Conservation (phyloP, 768 basidiomycete species). For the Sporobolomyces pararoseus region DNA sequence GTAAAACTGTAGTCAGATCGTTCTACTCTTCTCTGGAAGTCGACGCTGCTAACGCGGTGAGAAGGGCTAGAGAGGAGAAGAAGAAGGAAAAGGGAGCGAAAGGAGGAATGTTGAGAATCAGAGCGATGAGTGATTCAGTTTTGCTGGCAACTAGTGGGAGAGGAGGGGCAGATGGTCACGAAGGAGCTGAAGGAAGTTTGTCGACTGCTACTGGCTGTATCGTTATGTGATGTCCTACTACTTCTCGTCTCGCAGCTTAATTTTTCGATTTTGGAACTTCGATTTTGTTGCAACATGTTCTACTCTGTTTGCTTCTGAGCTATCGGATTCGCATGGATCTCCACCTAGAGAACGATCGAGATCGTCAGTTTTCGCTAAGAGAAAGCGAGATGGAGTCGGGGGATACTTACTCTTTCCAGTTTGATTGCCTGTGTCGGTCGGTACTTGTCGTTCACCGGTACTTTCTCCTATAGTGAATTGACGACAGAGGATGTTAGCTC, state of each 20-base stretch:
- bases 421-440: constrained; percentile 80
- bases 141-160: neutral
- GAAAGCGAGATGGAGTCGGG: neutral
- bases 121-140: constrained; percentile 2
- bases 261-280: neutral
- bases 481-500: neutral
- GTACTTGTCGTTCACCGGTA: constrained; percentile 86
- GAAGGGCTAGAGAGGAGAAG: neutral
- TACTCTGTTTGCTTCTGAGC: constrained; percentile 57
- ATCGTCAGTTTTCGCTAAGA: neutral
- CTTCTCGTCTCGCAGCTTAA: neutral
- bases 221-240: neutral
- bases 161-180: neutral
- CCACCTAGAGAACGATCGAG: constrained; percentile 46
- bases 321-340: constrained; percentile 91
- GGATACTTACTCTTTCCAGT: constrained; percentile 64
- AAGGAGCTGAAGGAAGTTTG: neutral
- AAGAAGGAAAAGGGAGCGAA: neutral
- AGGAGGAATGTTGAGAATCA: neutral
- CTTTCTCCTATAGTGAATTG: constrained; percentile 44
- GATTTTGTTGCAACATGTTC: neutral
- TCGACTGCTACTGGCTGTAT: neutral
- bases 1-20: constrained; percentile 70
- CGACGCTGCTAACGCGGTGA: constrained; percentile 59
- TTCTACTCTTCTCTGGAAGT: constrained; percentile 85